Base-by-base conservation (phyloP, 2,329 filamentous ascomycete species). In the Trichoderma afroharzianum region DNA sequence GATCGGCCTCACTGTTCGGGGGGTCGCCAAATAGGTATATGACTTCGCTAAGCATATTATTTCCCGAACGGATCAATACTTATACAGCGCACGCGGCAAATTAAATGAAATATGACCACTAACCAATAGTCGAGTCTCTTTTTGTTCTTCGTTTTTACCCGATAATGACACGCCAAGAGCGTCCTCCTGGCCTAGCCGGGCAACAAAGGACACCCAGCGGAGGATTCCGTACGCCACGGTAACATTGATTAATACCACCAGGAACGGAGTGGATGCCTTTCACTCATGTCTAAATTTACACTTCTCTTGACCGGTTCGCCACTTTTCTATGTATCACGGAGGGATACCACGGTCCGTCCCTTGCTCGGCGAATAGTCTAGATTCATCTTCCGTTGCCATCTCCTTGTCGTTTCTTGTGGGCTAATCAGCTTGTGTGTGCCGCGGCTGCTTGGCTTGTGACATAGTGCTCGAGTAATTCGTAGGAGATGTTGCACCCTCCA, bases 401-500 rank as follows among this genome's bases (percentile, higher is more conserved):
- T 32, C 33, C 18, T 30, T 61, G 9, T 61, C 21, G 28, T 36
- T 62, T 26, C 57, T 39, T 62, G 39, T 3, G 32, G 21, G n/a
- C 43, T 18, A 14, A 61, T 69, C 21, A 69, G 39, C 66, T 62
- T 30, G n/a, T 32, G 14, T 24, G 11, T 21, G 43, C 7, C 8
- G 47, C 33, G 14, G 33, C 15, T 39, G 43, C 43, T 15, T 47
- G 32, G 58, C 33, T 61, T 18, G 63, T 21, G 6, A 62, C 11
- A 18, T 71, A 73, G n/a, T 73, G 72, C 36, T 74, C 71, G 55
- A 80, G 73, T 58, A 79, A 79, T 59, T 79, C 78, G 26, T 78
- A 74, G 11, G 78, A 79, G 61, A 80, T 79, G 43, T 80, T 78
- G 66, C 77, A 79, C 2, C 79, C 78, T 18, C 79, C 78, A 33